Conservation (phyloP, 495 filamentous ascomycete species). For the Hypoxylon intermedium region DNA sequence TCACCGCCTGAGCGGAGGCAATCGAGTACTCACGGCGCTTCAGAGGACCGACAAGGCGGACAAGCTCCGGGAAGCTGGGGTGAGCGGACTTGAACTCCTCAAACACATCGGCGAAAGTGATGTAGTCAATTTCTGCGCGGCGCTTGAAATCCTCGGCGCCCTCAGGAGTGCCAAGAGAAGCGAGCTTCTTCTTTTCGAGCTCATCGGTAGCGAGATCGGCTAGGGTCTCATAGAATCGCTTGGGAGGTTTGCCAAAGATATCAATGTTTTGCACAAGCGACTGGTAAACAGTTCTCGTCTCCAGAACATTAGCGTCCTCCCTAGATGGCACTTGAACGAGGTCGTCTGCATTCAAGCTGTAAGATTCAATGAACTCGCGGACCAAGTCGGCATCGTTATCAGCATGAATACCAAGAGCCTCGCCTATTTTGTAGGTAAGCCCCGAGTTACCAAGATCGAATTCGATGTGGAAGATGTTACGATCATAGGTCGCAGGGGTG, state of each 20-base stretch:
- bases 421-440: slow-evolving; percentile 94
- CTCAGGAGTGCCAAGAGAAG: slow-evolving; percentile 77
- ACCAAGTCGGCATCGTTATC: slow-evolving; percentile 87
- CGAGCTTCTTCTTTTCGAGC: slow-evolving; percentile 79
- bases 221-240: slow-evolving; percentile 94
- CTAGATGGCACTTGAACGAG: slow-evolving; percentile 90
- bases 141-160: slow-evolving; percentile 95
- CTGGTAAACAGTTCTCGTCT: slow-evolving; percentile 94
- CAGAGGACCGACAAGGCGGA: slow-evolving; percentile 84
- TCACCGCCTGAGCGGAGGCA: slow-evolving; percentile 91
- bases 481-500: slow-evolving; percentile 87
- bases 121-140: slow-evolving; percentile 88
- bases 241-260: slow-evolving; percentile 94
- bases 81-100: slow-evolving; percentile 87
- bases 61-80: slow-evolving; percentile 88
- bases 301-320: slow-evolving; percentile 76
- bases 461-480: slow-evolving; percentile 99
- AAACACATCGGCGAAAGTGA: slow-evolving; percentile 90
- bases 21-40: slow-evolving; percentile 99
- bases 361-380: slow-evolving; percentile 83
- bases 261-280: slow-evolving; percentile 92
- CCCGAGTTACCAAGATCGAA: slow-evolving; percentile 92
- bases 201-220: slow-evolving; percentile 85
- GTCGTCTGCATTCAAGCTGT: slow-evolving; percentile 80
- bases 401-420: slow-evolving; percentile 95